Evolutionary conservation across 805 yeast genomes (phyloP).

Genomic region (Pichia phayaonensis): DNA sequence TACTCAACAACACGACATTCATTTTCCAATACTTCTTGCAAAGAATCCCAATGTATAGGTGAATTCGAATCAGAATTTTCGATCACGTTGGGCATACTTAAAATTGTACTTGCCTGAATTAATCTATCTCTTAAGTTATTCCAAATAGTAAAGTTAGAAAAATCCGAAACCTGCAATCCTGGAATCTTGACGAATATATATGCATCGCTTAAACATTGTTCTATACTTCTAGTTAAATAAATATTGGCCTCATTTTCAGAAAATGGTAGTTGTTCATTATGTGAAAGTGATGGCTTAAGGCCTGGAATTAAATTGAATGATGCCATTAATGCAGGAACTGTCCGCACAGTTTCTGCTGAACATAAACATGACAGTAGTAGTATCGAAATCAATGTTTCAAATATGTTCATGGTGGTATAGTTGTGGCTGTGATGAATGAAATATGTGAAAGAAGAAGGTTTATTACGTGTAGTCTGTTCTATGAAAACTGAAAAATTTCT

Average conservation of each 20-base stretch:
- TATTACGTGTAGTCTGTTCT: not conserved
- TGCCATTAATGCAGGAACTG: slow-evolving; percentile 22
- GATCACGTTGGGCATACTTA: slow-evolving; percentile 48
- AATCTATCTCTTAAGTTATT: slow-evolving; percentile 43
- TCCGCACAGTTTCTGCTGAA: not conserved
- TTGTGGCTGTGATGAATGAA: not conserved
- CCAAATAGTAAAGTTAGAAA: slow-evolving; percentile 35
- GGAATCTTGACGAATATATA: slow-evolving; percentile 51
- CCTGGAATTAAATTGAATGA: slow-evolving; percentile 26
- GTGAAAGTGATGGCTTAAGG: slow-evolving; percentile 22
- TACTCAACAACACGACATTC: slow-evolving; percentile 48
- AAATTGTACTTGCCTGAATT: slow-evolving; percentile 50
- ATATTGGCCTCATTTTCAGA: slow-evolving; percentile 17
- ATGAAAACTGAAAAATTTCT: not conserved
- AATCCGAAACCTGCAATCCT: slow-evolving; percentile 42
- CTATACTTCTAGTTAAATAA: slow-evolving; percentile 17
- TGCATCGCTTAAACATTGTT: slow-evolving; percentile 46
- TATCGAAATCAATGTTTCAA: not conserved
- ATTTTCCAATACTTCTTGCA: slow-evolving; percentile 35
- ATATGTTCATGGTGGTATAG: not conserved
- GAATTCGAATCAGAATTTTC: slow-evolving; percentile 18
- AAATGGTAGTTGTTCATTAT: slow-evolving; percentile 26
- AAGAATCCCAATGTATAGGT: slow-evolving; percentile 32
- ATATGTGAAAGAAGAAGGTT: not conserved
- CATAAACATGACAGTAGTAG: not conserved